Conservation (phyloP, 352 stramenopile genomes). For the Pythium biforme region DNA sequence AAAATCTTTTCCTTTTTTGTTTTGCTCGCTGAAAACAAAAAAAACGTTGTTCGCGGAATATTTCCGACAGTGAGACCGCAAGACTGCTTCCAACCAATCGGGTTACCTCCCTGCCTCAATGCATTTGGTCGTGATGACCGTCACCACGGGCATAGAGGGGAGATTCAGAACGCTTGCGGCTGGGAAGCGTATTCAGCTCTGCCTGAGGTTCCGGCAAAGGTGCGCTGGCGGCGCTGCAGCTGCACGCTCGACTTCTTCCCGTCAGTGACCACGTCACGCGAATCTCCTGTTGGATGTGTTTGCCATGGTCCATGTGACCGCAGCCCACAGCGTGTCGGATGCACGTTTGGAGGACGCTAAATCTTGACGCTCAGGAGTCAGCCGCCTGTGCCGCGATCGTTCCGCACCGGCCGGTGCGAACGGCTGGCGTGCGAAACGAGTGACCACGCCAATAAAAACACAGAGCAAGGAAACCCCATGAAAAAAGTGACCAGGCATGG, state of each 20-base stretch:
- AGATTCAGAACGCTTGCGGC: too few relatives aligned
- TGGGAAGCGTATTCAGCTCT: too few relatives aligned
- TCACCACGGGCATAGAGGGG: neutral
- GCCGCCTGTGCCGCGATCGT: slow-evolving; percentile 2
- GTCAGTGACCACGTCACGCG: neutral
- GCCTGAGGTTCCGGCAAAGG: too few relatives aligned
- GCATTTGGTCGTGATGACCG: too few relatives aligned
- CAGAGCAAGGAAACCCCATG: neutral
- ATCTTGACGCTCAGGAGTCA: neutral
- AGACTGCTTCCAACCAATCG: neutral
- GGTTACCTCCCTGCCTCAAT: too few relatives aligned
- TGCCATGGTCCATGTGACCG: neutral
- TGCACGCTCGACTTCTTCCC: too few relatives aligned
- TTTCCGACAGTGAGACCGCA: neutral
- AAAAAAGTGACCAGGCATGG: slow-evolving; percentile 1
- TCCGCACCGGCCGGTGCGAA: neutral
- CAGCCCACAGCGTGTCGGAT: neutral
- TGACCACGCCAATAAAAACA: neutral
- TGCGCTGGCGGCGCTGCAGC: too few relatives aligned
- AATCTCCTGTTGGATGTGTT: neutral
- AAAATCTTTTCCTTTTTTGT: neutral
- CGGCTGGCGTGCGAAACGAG: slow-evolving; percentile 10
- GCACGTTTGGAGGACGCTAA: neutral
- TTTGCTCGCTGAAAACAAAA: neutral
- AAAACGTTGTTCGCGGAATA: neutral